Base-by-base conservation (phyloP, 1,284 basidiomycete species). In the Sutorius eximius region DNA sequence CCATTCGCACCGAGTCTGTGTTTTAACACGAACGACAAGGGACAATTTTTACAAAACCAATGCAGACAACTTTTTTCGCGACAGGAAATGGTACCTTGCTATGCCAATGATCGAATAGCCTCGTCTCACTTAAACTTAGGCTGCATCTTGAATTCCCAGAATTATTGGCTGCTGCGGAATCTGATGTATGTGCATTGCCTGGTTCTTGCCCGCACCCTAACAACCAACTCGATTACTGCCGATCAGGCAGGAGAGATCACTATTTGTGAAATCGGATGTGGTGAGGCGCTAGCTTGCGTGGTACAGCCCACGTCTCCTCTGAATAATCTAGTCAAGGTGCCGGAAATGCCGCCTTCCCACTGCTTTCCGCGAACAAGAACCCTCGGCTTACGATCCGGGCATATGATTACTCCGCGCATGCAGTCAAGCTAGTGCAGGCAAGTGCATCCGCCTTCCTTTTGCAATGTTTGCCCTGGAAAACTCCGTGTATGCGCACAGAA, bases 331-430 rank as follows among this genome's bases (percentile, higher is more conserved):
- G 49, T 52, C 51, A 73, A 87, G 93, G 94, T 41, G 92, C 94
- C 16, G 97, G 97, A 27, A 98, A 97, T 68, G 91, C 95, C 2
- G 85, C 95, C 0, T 98, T 97, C 65, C 97, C 97, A 0, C 75
- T 98, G 3, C 76, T 98, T 13, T 78, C 83, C 44, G 76, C 83
- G 40, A 98, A 98, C 69, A 73, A 85, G 66, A 99, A 99, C 70
- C 85, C 91, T 0, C 70, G 82, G 0, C 81, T 99, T 20, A 69
- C 69, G 13, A 76, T 89, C 36, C 82, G 84, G 49, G 95, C 95
- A 0, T 96, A 91, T 61, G 97, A 99, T 73, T 99, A 97, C 69
- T 91, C 95, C 0, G 77, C 79, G 5, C 89, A 93, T 62, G 97
- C 97, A 1, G 83, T 99, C 18, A 85, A 93, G 53, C 81, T 99